Evolutionary conservation across 345 rosid species (phyloP).

Genomic region (Carallia brachiata): DNA sequence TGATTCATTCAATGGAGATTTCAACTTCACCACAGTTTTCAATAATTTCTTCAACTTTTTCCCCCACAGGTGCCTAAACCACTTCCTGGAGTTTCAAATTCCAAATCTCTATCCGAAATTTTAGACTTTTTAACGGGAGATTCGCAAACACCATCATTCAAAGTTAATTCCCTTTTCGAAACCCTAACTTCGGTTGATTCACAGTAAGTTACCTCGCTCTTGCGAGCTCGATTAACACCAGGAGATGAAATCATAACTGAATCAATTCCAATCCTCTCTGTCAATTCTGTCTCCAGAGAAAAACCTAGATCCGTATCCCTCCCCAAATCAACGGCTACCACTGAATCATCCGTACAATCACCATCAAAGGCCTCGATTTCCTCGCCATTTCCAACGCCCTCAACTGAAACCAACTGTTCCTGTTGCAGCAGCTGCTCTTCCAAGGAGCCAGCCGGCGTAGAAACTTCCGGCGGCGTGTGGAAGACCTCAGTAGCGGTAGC

Average conservation of each 20-base stretch:
- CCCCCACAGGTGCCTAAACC: not conserved
- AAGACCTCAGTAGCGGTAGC: slow-evolving; percentile 13
- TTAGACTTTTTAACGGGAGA: slow-evolving; percentile 17
- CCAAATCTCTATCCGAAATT: slow-evolving; percentile 11
- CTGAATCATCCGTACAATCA: not conserved
- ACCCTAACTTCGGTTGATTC: slow-evolving; percentile 19
- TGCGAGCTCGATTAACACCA: not conserved
- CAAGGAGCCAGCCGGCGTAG: slow-evolving; percentile 1
- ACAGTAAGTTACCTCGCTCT: slow-evolving; percentile 8
- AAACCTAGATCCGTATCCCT: slow-evolving; percentile 41
- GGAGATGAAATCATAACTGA: not conserved
- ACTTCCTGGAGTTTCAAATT: slow-evolving; percentile 11
- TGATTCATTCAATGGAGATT: not conserved
- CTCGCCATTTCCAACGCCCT: not conserved
- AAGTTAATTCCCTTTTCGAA: slow-evolving; percentile 14
- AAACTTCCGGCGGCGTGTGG: slow-evolving; percentile 27
- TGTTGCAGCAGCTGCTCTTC: not conserved
- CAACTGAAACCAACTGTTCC: not conserved
- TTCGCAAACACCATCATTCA: slow-evolving; percentile 8
- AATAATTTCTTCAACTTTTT: slow-evolving; percentile 10
- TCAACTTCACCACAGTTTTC: slow-evolving; percentile 29
- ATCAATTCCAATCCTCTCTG: slow-evolving; percentile 22
- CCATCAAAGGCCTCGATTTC: slow-evolving; percentile 3
- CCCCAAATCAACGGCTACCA: slow-evolving; percentile 35
- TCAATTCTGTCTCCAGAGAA: slow-evolving; percentile 24